Base-by-base conservation (phyloP, 257 asterid genomes). In the Coffea canephora region DNA sequence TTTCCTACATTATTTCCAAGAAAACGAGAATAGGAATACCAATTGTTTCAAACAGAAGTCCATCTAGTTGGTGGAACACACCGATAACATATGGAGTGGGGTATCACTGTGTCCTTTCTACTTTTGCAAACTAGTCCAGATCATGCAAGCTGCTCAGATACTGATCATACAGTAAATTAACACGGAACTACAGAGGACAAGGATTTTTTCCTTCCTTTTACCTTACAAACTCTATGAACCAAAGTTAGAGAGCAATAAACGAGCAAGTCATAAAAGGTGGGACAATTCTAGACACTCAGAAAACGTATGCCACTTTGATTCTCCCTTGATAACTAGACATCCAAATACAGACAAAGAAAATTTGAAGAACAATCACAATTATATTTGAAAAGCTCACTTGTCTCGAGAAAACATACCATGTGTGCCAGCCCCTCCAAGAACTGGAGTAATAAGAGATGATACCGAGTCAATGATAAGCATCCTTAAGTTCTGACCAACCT, bases 381-480 rank as follows among this genome's bases (percentile, higher is more conserved):
- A 73, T 55, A 18, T 41, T 41, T 15, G 36, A 62, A 64, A 71
- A 36, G 31, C 61, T 62, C 21, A 54, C 59, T 57, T 69, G 67
- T 39, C 77, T n/a, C 73, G 52, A 72, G 36, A 68, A 70, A 75
- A 43, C 70, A 77, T 87, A 93, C 98, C 98, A 23, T 90, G 93
- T 66, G 90, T 85, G 61, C 92, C 92, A 74, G 90, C 86, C 75
- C 97, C 92, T 78, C 97, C 96, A 76, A 94, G 96, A 85, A 94
- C 82, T 61, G 97, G 98, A 75, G 96, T 79, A 81, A 92, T 84
- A 65, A 94, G 97, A 78, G 97, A 91, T 55, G 98, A 92, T 74
- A 94, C 87, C 48, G 98, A 94, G 81, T 94, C 98, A 45, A 94
- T 77, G 85, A 94, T 82, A 62, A 94, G 87, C 94, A 94, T 83